A percentile compares a stretch with the other conserved stretches of the same genome.
Conservation (phyloP, 495 filamentous ascomycete genomes). For the Penicillium mononematosum region DNA sequence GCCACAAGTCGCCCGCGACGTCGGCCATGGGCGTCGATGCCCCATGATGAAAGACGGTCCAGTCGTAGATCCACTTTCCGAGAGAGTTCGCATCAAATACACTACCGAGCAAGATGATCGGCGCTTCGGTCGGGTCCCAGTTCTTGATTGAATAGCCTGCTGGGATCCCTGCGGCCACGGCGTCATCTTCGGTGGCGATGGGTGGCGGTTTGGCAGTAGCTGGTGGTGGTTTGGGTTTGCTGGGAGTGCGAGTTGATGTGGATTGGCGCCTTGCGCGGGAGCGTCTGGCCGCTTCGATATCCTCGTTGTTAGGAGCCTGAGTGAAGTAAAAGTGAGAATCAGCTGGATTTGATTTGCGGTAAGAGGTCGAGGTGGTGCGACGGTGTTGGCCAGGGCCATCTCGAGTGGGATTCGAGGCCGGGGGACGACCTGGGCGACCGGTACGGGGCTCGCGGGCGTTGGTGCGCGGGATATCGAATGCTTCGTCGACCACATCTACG, state of each 20-base stretch:
- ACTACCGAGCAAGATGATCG: conserved; percentile 89
- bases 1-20: conserved; percentile 92
- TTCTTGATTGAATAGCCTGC: conserved; percentile 95
- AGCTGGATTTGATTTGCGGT: conserved; percentile 52
- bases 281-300: conserved; percentile 44
- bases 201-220: conserved; percentile 50
- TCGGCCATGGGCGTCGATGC: conserved; percentile 84
- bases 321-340: conserved; percentile 53
- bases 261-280: conserved; percentile 50
- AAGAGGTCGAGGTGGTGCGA: conserved; percentile 38
- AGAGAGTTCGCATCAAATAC: conserved; percentile 98
- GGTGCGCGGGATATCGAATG: conserved; percentile 43
- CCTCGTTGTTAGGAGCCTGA: conserved; percentile 49
- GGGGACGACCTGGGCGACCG: conserved; percentile 26
- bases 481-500: conserved; percentile 56
- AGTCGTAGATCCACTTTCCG: conserved; percentile 99
- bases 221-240: conserved; percentile 47
- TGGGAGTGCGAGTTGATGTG: conserved; percentile 45
- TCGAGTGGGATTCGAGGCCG: conserved; percentile 23
- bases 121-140: conserved; percentile 93
- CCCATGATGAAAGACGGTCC: conserved; percentile 93
- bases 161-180: conserved; percentile 77
- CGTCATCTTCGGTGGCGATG: conserved; percentile 84
- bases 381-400: conserved; percentile 35
- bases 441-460: conserved; percentile 31